Percentiles rank a stretch among this genome's conserved stretches.
phyloP scores from a whole-genome alignment of 805 yeast genomes.

The Lachancea dasiensis region DNA sequence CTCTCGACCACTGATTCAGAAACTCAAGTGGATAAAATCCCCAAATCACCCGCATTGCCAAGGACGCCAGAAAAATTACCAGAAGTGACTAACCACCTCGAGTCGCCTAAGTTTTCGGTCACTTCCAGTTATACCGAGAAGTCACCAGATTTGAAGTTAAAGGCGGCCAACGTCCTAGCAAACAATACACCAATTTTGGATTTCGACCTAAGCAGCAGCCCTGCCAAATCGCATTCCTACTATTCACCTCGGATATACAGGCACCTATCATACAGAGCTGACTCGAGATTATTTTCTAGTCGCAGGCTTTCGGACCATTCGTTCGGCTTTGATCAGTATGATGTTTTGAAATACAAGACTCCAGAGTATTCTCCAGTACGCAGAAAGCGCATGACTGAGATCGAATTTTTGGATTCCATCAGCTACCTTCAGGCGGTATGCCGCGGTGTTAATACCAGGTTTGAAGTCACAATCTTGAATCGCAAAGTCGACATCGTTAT shows the following conservation, averaged over 20 bases:
- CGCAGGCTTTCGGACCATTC: conserved; percentile 27
- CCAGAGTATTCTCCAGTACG: conserved; percentile 28
- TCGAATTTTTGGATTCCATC: conserved; percentile 31
- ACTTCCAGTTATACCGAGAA: background rate
- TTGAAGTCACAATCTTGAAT: conserved; percentile 53
- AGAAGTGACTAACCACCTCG: background rate
- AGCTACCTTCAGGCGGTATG: conserved; percentile 60
- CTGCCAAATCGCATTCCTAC: conserved; percentile 25
- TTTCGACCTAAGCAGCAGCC: conserved; percentile 21
- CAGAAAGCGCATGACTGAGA: conserved; percentile 27
- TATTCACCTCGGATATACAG: conserved; percentile 31
- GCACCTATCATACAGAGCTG: conserved; percentile 24
- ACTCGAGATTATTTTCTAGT: conserved; percentile 18
- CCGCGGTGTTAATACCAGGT: conserved; percentile 64
- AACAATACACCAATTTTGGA: conserved; percentile 3
- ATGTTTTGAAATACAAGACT: conserved; percentile 16
- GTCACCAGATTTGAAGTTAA: background rate
- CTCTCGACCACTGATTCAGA: background rate
- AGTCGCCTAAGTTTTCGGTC: background rate
- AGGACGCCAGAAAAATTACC: background rate
- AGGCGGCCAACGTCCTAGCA: background rate
- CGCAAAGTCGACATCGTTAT: conserved; percentile 55
- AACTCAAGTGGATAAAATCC: background rate
- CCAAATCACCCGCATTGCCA: background rate
- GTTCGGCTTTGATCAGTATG: conserved; percentile 21